A percentile compares a stretch with the other conserved stretches of the same genome.
Conservation (phyloP, 1,139 yeast genomes). For the Lodderomyces pseudojiufengensis region DNA sequence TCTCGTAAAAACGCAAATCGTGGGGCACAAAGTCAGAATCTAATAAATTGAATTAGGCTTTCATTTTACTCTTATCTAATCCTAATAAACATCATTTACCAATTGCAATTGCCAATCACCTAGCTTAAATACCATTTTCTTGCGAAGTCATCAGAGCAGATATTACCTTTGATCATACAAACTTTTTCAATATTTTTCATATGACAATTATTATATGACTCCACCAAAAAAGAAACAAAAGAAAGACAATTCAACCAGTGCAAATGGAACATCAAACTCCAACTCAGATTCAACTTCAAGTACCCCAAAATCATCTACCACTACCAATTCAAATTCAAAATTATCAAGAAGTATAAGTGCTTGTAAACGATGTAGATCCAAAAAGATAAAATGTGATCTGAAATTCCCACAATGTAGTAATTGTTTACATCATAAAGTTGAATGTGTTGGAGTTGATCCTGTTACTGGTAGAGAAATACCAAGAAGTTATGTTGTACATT, state of each 20-base stretch:
- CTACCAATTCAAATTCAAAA: constrained; percentile 10
- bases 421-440: constrained; percentile 64
- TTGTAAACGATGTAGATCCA: constrained; percentile 75
- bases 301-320: constrained; percentile 5
- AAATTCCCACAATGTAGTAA: constrained; percentile 73
- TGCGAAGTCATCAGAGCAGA: too few relatives aligned
- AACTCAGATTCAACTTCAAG: too few relatives aligned
- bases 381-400: constrained; percentile 82
- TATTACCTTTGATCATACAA: too few relatives aligned
- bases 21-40: too few relatives aligned
- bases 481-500: constrained; percentile 68
- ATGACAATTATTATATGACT: not conserved
- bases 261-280: constrained; percentile 2
- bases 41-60: too few relatives aligned
- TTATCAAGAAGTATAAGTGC: constrained; percentile 66
- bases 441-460: constrained; percentile 82
- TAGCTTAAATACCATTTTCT: too few relatives aligned
- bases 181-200: not conserved
- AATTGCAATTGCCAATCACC: too few relatives aligned
- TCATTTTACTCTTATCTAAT: too few relatives aligned
- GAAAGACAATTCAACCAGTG: not conserved
- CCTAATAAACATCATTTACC: too few relatives aligned
- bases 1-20: too few relatives aligned
- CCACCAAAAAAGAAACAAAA: constrained; percentile 8
- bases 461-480: constrained; percentile 87